Evolutionary conservation across 2,329 filamentous ascomycete genomes (phyloP).

Genomic region (Penicillium olsonii): DNA sequence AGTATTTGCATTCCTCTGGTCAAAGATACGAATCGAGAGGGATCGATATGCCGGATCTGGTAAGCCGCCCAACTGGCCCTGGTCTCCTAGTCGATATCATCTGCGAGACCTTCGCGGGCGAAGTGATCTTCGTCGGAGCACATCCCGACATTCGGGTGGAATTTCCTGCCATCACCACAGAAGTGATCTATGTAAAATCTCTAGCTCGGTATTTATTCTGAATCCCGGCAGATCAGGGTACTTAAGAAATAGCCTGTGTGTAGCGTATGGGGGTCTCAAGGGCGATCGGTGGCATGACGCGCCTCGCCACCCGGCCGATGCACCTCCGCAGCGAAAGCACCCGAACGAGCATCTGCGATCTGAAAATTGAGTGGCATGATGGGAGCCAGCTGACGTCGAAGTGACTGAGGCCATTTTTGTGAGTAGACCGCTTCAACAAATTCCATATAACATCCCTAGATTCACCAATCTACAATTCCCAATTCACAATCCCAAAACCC

Average conservation of each 20-base stretch:
- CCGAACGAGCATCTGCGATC: neutral
- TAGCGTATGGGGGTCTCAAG: too few relatives aligned
- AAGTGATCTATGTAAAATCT: neutral
- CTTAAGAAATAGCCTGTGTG: neutral
- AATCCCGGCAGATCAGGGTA: neutral
- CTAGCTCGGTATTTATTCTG: too few relatives aligned
- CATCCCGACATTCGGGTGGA: too few relatives aligned
- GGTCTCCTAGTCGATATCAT: neutral
- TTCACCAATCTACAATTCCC: too few relatives aligned
- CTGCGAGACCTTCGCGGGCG: neutral
- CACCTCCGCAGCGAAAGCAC: neutral
- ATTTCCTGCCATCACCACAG: neutral
- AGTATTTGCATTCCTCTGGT: neutral
- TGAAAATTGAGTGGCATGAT: slow-evolving; percentile 5
- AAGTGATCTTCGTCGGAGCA: neutral
- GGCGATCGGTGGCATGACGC: slow-evolving; percentile 1
- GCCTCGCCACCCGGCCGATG: neutral
- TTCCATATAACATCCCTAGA: neutral
- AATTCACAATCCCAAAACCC: neutral
- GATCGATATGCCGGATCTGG: neutral
- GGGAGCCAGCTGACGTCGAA: neutral
- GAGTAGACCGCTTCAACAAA: neutral
- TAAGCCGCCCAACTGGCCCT: too few relatives aligned
- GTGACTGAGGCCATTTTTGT: neutral
- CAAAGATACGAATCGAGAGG: neutral